Evolutionary conservation across 306 rosid species (phyloP).

Genomic region (Parietaria judaica): DNA sequence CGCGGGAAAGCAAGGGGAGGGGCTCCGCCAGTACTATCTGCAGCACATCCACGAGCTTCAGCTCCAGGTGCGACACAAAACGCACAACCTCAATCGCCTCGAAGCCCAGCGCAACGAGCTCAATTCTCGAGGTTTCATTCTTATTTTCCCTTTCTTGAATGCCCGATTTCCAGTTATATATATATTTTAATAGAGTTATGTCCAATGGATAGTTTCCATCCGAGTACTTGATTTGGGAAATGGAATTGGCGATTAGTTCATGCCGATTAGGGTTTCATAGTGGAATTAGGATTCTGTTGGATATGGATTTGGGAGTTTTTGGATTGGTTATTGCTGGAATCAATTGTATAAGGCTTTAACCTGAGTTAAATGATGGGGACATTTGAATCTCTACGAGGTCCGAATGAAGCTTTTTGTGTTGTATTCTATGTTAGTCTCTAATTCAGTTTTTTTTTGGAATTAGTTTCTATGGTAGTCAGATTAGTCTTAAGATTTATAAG

Average conservation of each 20-base stretch:
- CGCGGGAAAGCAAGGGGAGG: slow-evolving; percentile 70
- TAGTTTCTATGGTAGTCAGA: too few relatives aligned
- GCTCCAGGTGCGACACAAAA: slow-evolving; percentile 83
- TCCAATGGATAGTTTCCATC: too few relatives aligned
- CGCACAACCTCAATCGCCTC: slow-evolving; percentile 94
- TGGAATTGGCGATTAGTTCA: neutral
- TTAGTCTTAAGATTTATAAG: too few relatives aligned
- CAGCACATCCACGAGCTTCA: slow-evolving; percentile 87
- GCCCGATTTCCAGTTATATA: too few relatives aligned
- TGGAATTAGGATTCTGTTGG: neutral
- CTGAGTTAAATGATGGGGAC: too few relatives aligned
- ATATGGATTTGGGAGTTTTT: neutral
- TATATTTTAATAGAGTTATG: too few relatives aligned
- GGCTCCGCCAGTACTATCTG: slow-evolving; percentile 83
- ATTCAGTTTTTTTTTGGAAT: too few relatives aligned
- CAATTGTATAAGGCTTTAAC: too few relatives aligned
- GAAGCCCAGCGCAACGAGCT: slow-evolving; percentile 96
- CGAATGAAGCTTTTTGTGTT: too few relatives aligned
- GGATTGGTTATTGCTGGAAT: neutral
- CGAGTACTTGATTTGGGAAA: too few relatives aligned
- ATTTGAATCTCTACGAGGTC: too few relatives aligned
- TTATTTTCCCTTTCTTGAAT: neutral
- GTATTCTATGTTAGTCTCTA: too few relatives aligned
- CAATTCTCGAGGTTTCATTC: slow-evolving; percentile 60
- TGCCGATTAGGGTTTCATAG: neutral